phyloP scores from a whole-genome alignment of 1,139 yeast genomes.

The Yamadazyma pseudoaaseri region DNA sequence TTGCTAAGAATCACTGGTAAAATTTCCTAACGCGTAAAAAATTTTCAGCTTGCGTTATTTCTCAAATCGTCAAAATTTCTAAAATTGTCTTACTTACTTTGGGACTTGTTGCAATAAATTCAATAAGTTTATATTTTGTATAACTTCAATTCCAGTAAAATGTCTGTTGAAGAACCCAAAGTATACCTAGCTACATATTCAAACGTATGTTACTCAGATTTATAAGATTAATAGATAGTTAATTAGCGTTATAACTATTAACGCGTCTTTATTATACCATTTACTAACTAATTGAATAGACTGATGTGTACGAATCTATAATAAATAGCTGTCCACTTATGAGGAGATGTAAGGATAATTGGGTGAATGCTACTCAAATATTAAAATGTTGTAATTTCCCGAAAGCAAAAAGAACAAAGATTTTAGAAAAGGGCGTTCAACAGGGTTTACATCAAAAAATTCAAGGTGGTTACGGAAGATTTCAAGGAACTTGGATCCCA shows the following conservation, averaged over 20 bases:
- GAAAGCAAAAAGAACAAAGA: conserved; percentile 89
- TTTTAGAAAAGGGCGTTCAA: conserved; percentile 88
- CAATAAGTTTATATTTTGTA: conserved; percentile 2
- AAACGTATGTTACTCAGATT: conserved; percentile 19
- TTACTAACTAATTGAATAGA: conserved; percentile 23
- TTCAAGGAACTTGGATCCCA: conserved; percentile 98
- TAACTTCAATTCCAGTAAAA: conserved; percentile 4
- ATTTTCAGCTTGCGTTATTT: conserved; percentile 6
- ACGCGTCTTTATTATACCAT: conserved; percentile 2
- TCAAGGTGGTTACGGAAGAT: conserved; percentile 96
- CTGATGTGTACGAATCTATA: conserved; percentile 81
- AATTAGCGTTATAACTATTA: neutral
- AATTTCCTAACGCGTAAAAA: conserved; percentile 8
- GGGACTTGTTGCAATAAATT: neutral
- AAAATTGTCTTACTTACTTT: conserved; percentile 1
- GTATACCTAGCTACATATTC: conserved; percentile 30
- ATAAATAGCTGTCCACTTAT: conserved; percentile 84
- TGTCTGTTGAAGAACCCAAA: conserved; percentile 20
- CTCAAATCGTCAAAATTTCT: conserved; percentile 13
- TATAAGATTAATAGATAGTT: neutral
- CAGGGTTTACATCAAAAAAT: conserved; percentile 86
- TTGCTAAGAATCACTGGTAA: too few species aligned
- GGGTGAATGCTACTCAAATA: conserved; percentile 99
- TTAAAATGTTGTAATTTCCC: conserved; percentile 93
- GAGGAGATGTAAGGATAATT: conserved; percentile 87